A percentile compares a stretch with the other conserved stretches of the same genome.
phyloP scores from a whole-genome alignment of 1,284 basidiomycete species.

The Anthracocystis setariae region DNA sequence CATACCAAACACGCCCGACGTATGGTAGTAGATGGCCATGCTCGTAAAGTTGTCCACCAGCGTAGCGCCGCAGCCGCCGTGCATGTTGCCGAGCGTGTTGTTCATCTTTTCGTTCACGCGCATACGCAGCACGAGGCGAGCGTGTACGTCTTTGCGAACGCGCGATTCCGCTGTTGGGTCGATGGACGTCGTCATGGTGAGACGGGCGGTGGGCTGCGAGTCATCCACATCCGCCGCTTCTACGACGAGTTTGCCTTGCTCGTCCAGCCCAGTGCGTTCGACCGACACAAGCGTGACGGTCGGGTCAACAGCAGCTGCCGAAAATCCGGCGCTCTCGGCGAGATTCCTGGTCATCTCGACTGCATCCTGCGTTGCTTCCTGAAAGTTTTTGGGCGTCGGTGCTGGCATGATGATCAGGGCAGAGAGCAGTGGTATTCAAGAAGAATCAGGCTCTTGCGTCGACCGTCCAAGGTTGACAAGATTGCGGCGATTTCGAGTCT shows the following conservation, averaged over 20 bases:
- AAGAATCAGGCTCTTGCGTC: too few species aligned
- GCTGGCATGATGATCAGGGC: slow-evolving; percentile 25
- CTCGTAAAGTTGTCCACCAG: slow-evolving; percentile 56
- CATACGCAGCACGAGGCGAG: slow-evolving; percentile 48
- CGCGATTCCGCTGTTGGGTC: slow-evolving; percentile 13
- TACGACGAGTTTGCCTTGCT: slow-evolving; percentile 24
- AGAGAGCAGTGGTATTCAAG: too few species aligned
- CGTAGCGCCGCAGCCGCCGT: slow-evolving; percentile 56
- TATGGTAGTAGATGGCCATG: slow-evolving; percentile 48
- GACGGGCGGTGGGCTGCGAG: slow-evolving; percentile 15
- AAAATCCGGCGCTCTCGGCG: slow-evolving; percentile 25
- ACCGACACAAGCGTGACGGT: slow-evolving; percentile 27
- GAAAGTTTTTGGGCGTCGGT: slow-evolving; percentile 27
- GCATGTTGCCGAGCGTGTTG: slow-evolving; percentile 57
- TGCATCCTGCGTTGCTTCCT: slow-evolving; percentile 46
- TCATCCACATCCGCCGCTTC: slow-evolving; percentile 41
- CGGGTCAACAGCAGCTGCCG: slow-evolving; percentile 32
- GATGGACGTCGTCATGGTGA: slow-evolving; percentile 29
- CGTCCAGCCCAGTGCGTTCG: slow-evolving; percentile 37
- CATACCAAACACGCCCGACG: slow-evolving; percentile 35
- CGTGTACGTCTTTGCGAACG: slow-evolving; percentile 43
- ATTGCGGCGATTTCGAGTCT: too few species aligned
- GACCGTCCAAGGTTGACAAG: too few species aligned
- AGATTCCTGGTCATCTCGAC: slow-evolving; percentile 37
- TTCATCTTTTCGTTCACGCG: slow-evolving; percentile 51